Evolutionary conservation across 73 alveolate genomes (phyloP).

Genomic region (Effrenium voratum): DNA sequence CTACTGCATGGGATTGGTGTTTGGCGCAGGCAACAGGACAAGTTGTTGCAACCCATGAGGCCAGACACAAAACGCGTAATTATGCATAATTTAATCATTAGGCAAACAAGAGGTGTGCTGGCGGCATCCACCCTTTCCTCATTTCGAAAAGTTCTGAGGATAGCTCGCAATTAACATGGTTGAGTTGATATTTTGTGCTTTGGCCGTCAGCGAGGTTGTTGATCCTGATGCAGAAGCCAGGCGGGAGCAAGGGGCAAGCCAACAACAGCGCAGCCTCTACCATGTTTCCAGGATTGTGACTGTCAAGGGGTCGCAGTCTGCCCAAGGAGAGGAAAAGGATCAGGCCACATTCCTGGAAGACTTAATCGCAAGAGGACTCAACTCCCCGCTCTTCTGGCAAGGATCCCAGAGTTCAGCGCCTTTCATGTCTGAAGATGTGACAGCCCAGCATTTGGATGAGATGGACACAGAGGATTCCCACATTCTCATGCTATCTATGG

Average conservation of each 20-base stretch:
- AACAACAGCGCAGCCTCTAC: conserved; percentile 42
- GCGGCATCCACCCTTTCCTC: too few species aligned
- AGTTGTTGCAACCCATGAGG: too few species aligned
- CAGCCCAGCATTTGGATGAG: conserved; percentile 10
- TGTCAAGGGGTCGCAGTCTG: background rate
- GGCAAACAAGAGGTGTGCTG: too few species aligned
- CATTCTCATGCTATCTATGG: conserved; percentile 14
- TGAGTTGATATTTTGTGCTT: too few species aligned
- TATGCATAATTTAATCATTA: too few species aligned
- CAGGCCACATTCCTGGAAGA: conserved; percentile 3
- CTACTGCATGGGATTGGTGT: too few species aligned
- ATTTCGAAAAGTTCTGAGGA: too few species aligned
- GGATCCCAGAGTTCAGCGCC: conserved; percentile 2
- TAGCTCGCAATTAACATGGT: too few species aligned
- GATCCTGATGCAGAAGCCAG: conserved; percentile 3
- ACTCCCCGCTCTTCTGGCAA: background rate
- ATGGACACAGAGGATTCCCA: conserved; percentile 3
- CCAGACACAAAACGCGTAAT: too few species aligned
- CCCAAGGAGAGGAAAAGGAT: background rate
- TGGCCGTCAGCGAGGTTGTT: background rate
- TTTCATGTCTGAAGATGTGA: conserved; percentile 20
- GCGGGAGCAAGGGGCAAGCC: conserved; percentile 9
- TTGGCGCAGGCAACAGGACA: too few species aligned
- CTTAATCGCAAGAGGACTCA: background rate
- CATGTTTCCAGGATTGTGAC: conserved; percentile 12